A percentile compares a stretch with the other conserved stretches of the same genome.
Conservation (phyloP, 495 filamentous ascomycete genomes). For the Hyaloscypha hepaticicola region DNA sequence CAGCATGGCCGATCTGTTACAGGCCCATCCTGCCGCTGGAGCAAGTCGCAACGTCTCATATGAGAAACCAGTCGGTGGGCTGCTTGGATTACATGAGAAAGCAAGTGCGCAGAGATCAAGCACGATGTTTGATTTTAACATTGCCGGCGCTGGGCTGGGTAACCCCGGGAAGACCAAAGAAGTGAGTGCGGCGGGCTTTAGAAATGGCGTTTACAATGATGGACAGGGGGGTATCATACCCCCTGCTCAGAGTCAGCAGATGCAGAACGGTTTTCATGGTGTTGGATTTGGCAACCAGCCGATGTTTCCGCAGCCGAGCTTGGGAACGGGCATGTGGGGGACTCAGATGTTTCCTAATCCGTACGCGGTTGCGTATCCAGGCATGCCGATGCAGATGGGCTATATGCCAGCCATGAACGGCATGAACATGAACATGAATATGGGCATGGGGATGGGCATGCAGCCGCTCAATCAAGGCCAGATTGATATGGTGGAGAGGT, state of each 20-base stretch:
- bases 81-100: constrained; percentile 37
- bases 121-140: constrained; percentile 33
- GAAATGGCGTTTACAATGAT: constrained; percentile 51
- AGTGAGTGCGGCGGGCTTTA: constrained; percentile 44
- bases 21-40: constrained; percentile 47
- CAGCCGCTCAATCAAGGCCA: constrained; percentile 55
- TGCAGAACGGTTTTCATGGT: neutral
- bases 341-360: constrained; percentile 23
- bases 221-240: constrained; percentile 42
- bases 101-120: constrained; percentile 19
- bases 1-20: constrained; percentile 68
- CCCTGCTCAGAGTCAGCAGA: neutral
- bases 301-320: constrained; percentile 26
- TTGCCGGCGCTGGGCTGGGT: neutral
- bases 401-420: constrained; percentile 36
- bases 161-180: constrained; percentile 28
- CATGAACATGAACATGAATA: constrained; percentile 24
- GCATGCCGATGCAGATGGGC: constrained; percentile 29
- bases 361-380: constrained; percentile 31
- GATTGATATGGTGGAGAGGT: constrained; percentile 82
- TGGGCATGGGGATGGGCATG: constrained; percentile 37
- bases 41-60: constrained; percentile 12
- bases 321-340: constrained; percentile 14
- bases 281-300: constrained; percentile 9
- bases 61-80: constrained; percentile 35